phyloP scores from a whole-genome alignment of 2,329 filamentous ascomycete genomes.

The Lojkania enalia region DNA sequence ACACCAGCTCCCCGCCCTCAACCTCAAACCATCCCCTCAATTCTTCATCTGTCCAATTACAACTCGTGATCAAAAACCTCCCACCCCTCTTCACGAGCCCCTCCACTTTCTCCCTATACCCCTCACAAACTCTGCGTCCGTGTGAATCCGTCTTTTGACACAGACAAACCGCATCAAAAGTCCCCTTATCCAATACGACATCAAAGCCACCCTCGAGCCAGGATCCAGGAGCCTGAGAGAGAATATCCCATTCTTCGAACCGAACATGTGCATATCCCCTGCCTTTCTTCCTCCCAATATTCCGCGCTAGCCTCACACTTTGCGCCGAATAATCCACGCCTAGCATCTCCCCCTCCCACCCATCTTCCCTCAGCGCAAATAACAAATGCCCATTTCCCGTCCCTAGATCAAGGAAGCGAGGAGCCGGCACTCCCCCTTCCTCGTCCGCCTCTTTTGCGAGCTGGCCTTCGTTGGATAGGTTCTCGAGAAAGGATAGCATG shows the following conservation, averaged over 20 bases:
- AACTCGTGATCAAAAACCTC: conserved; percentile 85
- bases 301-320: conserved; percentile 73
- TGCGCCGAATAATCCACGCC: conserved; percentile 85
- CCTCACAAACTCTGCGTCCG: conserved; percentile 69
- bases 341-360: conserved; percentile 71
- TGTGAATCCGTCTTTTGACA: conserved; percentile 56
- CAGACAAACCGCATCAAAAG: conserved; percentile 93
- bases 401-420: conserved; percentile 79
- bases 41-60: conserved; percentile 96
- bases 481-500: conserved; percentile 65
- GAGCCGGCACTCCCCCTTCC: conserved; percentile 25
- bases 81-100: conserved; percentile 71
- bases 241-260: conserved; percentile 59
- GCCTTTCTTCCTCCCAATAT: conserved; percentile 54
- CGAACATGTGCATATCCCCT: conserved; percentile 41
- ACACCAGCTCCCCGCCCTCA: conserved; percentile 55
- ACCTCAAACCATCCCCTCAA: conserved; percentile 76
- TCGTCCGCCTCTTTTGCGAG: conserved; percentile 45
- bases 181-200: conserved; percentile 95
- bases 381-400: conserved; percentile 93
- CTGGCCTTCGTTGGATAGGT: conserved; percentile 56
- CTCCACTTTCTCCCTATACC: conserved; percentile 71
- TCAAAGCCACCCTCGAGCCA: conserved; percentile 76
- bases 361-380: conserved; percentile 72
- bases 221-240: conserved; percentile 47